A percentile compares a stretch with the other conserved stretches of the same genome.
Conservation (phyloP, 768 basidiomycete species). For the Boletellus ananiceps region DNA sequence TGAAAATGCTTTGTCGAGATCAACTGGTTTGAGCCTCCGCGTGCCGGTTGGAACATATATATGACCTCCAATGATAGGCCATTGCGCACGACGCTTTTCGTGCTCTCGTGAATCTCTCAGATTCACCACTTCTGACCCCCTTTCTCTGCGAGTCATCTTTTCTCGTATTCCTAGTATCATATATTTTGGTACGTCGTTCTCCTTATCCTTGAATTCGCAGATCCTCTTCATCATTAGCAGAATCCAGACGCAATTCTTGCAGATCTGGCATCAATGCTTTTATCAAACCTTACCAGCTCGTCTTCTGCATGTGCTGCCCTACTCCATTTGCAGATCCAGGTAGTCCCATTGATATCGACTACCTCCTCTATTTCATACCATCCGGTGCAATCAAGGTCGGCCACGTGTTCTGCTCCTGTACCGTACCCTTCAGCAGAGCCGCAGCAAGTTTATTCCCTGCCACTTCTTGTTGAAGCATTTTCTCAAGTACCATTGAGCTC, state of each 20-base stretch:
- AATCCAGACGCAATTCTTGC: conserved; percentile 88
- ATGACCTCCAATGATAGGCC: conserved; percentile 43
- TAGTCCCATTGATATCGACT: conserved; percentile 43
- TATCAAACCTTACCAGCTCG: conserved; percentile 89
- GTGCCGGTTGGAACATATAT: conserved; percentile 9
- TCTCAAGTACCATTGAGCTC: conserved; percentile 59
- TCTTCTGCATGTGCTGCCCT: conserved; percentile 61
- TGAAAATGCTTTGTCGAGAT: conserved; percentile 86
- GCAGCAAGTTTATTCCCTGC: conserved; percentile 57
- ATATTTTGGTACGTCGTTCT: conserved; percentile 70
- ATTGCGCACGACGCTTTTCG: conserved; percentile 94
- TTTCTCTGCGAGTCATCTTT: conserved; percentile 70
- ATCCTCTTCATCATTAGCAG: conserved; percentile 37
- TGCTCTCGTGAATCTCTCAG: conserved; percentile 90
- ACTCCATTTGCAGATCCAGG: conserved; percentile 58
- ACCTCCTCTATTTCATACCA: conserved; percentile 55
- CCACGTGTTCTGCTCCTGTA: conserved; percentile 70
- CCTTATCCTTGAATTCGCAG: conserved; percentile 1
- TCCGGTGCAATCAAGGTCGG: conserved; percentile 73
- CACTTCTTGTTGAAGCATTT: conserved; percentile 88
- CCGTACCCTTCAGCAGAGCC: conserved; percentile 60
- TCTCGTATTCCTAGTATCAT: conserved; percentile 78
- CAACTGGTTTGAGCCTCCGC: conserved; percentile 57
- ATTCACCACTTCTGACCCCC: conserved; percentile 64
- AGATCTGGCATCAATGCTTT: conserved; percentile 93